These are phyloP conservation scores for Phytophthora boehmeriae DNA, from an alignment of 352 stramenopile species.

Conservation along the genomic window DNA sequence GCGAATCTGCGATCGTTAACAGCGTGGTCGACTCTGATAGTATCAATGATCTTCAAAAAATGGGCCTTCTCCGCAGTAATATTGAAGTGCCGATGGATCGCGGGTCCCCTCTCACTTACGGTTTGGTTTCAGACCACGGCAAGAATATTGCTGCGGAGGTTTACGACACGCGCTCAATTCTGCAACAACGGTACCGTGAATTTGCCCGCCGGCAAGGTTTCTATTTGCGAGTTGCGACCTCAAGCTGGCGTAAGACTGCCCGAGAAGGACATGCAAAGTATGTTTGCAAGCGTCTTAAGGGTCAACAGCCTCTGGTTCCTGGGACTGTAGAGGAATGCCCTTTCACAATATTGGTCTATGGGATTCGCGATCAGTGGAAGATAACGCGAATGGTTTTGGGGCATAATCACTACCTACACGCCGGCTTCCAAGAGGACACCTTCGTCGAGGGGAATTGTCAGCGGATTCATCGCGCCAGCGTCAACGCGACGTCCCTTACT, in stretches of 20 bases:
- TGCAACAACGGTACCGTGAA: not conserved
- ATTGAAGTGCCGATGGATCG: not conserved
- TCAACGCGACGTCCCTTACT: not conserved
- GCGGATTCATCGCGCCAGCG: not conserved
- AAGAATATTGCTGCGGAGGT: not conserved
- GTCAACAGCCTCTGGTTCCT: not conserved
- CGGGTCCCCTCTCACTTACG: not conserved
- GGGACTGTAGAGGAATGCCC: not conserved
- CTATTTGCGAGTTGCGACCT: not conserved
- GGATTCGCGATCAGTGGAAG: conserved; percentile 8
- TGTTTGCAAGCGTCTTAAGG: conserved; percentile 3
- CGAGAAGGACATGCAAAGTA: not conserved
- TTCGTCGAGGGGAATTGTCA: not conserved
- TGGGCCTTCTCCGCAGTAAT: not conserved
- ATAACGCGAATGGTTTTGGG: conserved; percentile 3
- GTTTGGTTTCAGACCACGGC: not conserved
- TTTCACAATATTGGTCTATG: conserved; percentile 5
- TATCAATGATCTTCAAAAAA: not conserved
- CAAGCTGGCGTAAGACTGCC: not conserved
- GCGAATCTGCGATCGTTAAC: not conserved
- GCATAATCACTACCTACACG: conserved; percentile 3
- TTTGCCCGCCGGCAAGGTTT: not conserved
- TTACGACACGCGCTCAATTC: not conserved
- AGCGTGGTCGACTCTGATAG: not conserved
- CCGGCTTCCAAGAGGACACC: not conserved